A percentile compares a stretch with the other conserved stretches of the same genome.
These are phyloP conservation scores for Suillus discolor DNA, from an alignment of 768 basidiomycete species.

Conservation along the genomic window DNA sequence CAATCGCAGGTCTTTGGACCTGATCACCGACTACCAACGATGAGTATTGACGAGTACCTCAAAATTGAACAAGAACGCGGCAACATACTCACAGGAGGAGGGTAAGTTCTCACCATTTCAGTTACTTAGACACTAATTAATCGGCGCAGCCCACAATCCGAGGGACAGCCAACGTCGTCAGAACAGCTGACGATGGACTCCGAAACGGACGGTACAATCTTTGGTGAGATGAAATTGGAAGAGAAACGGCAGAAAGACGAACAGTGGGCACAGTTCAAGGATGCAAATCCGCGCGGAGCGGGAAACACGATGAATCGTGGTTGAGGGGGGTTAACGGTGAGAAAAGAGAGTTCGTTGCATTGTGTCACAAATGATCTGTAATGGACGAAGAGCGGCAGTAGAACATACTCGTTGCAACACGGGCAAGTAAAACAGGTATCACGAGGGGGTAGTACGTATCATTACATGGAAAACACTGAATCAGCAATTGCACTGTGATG, in stretches of 20 bases:
- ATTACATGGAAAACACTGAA: constrained; percentile 9
- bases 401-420: constrained; percentile 21
- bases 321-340: constrained; percentile 36
- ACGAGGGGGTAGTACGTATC: constrained; percentile 12
- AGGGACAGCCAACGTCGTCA: constrained; percentile 65
- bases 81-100: constrained; percentile 85
- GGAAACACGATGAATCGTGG: constrained; percentile 98
- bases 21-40: constrained; percentile 84
- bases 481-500: constrained; percentile 85
- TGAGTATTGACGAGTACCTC: constrained; percentile 95
- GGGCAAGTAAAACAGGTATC: constrained; percentile 27
- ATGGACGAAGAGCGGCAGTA: constrained; percentile 11
- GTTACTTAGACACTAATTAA: constrained; percentile 7
- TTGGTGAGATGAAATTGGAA: constrained; percentile 70
- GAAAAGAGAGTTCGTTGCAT: constrained; percentile 7
- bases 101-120: constrained; percentile 50
- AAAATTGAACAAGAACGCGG: constrained; percentile 82
- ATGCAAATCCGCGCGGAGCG: constrained; percentile 84
- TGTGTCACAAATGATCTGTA: constrained; percentile 1
- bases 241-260: constrained; percentile 84
- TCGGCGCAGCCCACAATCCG: constrained; percentile 60
- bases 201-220: constrained; percentile 79
- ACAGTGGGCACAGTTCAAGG: constrained; percentile 88
- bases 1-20: constrained; percentile 84
- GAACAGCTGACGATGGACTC: constrained; percentile 80